Conservation (phyloP, 2,329 filamentous ascomycete species). For the Lomentospora prolificans region DNA sequence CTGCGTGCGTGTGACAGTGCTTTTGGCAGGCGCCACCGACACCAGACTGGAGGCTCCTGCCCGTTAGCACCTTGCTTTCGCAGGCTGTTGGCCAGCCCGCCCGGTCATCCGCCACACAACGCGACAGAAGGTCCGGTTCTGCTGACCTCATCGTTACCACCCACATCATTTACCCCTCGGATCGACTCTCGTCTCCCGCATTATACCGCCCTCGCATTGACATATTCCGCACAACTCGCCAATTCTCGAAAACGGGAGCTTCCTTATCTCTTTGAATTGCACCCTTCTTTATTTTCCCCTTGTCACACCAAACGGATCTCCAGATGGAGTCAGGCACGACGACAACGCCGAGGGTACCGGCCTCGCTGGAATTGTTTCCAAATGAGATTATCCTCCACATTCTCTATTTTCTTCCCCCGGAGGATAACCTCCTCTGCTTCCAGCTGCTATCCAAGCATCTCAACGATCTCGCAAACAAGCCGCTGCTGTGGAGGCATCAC, state of each 20-base stretch:
- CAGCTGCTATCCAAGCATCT: slow-evolving; percentile 53
- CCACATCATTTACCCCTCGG: not conserved
- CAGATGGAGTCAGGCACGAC: not conserved
- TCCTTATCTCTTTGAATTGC: not conserved
- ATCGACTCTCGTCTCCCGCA: not conserved
- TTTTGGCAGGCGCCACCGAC: not conserved
- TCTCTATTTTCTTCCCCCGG: slow-evolving; percentile 51
- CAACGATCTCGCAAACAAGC: slow-evolving; percentile 55
- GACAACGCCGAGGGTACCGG: slow-evolving; percentile 12
- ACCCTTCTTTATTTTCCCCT: not conserved
- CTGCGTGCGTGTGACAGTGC: not conserved
- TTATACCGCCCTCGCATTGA: slow-evolving; percentile 1
- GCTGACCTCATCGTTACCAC: slow-evolving; percentile 8
- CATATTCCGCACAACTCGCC: slow-evolving; percentile 1
- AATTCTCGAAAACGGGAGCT: not conserved
- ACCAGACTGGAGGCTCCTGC: not conserved
- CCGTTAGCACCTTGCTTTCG: not conserved
- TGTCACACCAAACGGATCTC: slow-evolving; percentile 5
- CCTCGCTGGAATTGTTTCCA: slow-evolving; percentile 45
- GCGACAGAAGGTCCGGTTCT: not conserved
- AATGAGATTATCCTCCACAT: slow-evolving; percentile 81
- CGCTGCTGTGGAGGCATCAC: slow-evolving; percentile 70
- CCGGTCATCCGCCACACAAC: no score
- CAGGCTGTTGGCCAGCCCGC: no score
- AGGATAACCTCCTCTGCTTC: slow-evolving; percentile 38